A percentile compares a stretch with the other conserved stretches of the same genome.
Conservation (phyloP, 345 rosid genomes). For the Aurinia saxatilis region DNA sequence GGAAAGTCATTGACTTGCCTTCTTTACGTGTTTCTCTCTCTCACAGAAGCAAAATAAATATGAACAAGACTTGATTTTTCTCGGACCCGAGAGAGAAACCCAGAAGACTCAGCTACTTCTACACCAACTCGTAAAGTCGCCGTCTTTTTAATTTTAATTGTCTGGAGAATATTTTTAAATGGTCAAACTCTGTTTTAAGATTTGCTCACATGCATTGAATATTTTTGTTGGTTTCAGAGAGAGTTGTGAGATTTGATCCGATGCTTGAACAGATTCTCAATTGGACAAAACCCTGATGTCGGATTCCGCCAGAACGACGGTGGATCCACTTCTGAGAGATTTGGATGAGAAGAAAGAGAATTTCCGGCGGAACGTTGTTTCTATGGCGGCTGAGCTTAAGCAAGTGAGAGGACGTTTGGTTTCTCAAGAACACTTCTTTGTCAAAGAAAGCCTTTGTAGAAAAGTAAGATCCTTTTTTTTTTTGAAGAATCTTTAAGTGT, state of each 20-base stretch:
- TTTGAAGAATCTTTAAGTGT: background rate
- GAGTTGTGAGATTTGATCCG: conserved; percentile 22
- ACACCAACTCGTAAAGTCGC: conserved; percentile 11
- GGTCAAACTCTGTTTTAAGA: conserved; percentile 14
- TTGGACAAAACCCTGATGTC: conserved; percentile 31
- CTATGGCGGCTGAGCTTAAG: conserved; percentile 75
- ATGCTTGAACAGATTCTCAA: conserved; percentile 1
- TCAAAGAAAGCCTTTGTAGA: conserved; percentile 54
- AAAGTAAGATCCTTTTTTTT: conserved; percentile 36
- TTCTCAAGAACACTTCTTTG: conserved; percentile 62
- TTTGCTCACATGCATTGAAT: conserved; percentile 43
- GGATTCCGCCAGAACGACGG: conserved; percentile 11
- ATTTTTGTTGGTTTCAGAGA: background rate
- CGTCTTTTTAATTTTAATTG: conserved; percentile 1
- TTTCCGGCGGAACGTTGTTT: conserved; percentile 74
- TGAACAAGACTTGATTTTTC: too few relatives aligned
- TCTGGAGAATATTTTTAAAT: conserved; percentile 6
- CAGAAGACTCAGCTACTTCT: background rate
- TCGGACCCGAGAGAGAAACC: conserved; percentile 3
- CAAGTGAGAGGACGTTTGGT: conserved; percentile 79
- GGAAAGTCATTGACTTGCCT: conserved; percentile 4
- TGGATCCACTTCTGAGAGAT: conserved; percentile 78
- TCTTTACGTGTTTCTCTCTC: conserved; percentile 19
- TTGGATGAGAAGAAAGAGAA: conserved; percentile 84
- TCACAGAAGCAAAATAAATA: background rate